Base-by-base conservation (phyloP, 768 basidiomycete species). In the Pleurotus giganteus region DNA sequence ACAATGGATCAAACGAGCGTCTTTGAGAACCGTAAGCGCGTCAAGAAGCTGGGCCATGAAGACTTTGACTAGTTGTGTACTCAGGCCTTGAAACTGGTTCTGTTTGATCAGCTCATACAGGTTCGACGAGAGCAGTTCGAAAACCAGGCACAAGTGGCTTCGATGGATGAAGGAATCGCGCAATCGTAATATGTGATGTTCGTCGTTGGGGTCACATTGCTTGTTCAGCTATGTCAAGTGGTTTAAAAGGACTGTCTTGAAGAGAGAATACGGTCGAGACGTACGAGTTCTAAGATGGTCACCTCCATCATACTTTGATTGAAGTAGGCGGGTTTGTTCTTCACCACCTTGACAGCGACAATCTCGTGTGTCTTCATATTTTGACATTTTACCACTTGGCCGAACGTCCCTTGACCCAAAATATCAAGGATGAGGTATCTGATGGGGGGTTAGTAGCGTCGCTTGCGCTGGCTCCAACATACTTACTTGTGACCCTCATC, bases 281-380 rank as follows among this genome's bases (percentile, higher is more conserved):
- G 58, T 53, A 95, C 95, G 73, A 98, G 75, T 69, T 98, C 94
- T 42, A 99, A 77, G 58, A 99, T 98, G 1, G 94, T 97, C 24
- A 98, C 96, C 71, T 99, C 97, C 97, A 99, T 99, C 91, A 97
- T 98, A 70, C 90, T 93, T 73, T 99, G 97, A 67, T 98, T 98
- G 71, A 97, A 94, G 75, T 99, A 99, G 0, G 97, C 97, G 4
- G 96, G 97, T 72, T 98, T 99, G 72, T 99, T 99, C 78, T 99
- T 99, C 61, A 99, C 94, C 6, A 99, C 97, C 72, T 98, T 99
- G 58, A 99, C 97, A 21, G 97, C 97, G 41, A 97, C 94, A 53
- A 98, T 92, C 68, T 98, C 96, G 71, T 98, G 94, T 27, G 93
- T 97, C 76, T 95, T 94, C 88, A 98, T 95, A 68, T 99, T 98